Base-by-base conservation (phyloP, 495 filamentous ascomycete species). In the Talaromyces ruber region DNA sequence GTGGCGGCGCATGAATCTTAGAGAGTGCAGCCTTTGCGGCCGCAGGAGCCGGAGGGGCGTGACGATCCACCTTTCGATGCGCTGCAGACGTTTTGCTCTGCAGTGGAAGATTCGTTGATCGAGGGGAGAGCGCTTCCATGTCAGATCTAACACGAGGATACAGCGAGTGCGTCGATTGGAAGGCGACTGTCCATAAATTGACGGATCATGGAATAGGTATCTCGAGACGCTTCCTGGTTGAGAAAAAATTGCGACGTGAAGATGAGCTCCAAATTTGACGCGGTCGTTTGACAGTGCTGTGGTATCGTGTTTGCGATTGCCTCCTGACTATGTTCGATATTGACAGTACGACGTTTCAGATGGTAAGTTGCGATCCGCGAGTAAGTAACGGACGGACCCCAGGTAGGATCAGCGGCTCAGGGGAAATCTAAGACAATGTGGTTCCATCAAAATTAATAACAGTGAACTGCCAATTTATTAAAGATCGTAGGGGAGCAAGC, bases 71-170 rank as follows among this genome's bases (percentile, higher is more conserved):
- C 63, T 82, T 77, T 64, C 82, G 76, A 39, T 73, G 72, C 58
- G 81, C 73, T 66, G 75, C 74, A 1, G 65, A 64, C 5, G 67
- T 57, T 64, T 77, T 78, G 4, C 78, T 74, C 57, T 77, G 81
- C 11, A 80, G 70, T 67, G 75, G 72, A 50, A 81, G 72, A 62
- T 93, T 92, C 16, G 81, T 84, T 68, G 90, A 86, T 61, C 87
- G 79, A 16, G 88, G 88, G 22, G 88, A 89, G 54, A 92, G 74
- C 16, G 88, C 86, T 70, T 90, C 88, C 82, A 88, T 86, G 63
- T 69, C 76, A 59, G 64, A 29, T 29, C 16, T 28, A 24, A 37
- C n/a, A 39, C 5, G 22, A 28, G 26, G 22, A 54, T 25, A 54
- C 12, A 22, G 7, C 21, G 51, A 11, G 12, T n/a, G 24, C 11